These are phyloP conservation scores for Trametes cingulata DNA, from an alignment of 768 basidiomycete genomes.

Conservation along the genomic window DNA sequence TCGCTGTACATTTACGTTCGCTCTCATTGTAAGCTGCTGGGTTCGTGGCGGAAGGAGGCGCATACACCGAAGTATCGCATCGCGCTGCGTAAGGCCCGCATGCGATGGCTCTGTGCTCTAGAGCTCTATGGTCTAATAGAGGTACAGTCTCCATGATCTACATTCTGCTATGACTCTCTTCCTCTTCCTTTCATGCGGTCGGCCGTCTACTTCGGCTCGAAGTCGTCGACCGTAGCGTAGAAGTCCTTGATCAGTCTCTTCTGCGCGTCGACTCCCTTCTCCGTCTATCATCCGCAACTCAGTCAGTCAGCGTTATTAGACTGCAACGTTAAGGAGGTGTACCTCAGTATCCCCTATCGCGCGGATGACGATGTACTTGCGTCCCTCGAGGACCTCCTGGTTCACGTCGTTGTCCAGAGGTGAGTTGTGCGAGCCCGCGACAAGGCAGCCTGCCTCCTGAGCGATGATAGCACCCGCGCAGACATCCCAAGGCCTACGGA, in stretches of 20 bases:
- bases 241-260: slow-evolving; percentile 82
- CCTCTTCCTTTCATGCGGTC: background rate
- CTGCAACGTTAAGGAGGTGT: slow-evolving; percentile 21
- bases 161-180: background rate
- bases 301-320: background rate
- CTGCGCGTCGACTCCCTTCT: slow-evolving; percentile 72
- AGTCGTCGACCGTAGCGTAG: slow-evolving; percentile 78
- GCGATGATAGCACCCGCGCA: slow-evolving; percentile 90
- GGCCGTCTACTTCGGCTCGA: slow-evolving; percentile 47
- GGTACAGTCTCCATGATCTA: background rate
- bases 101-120: background rate
- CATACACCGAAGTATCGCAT: background rate
- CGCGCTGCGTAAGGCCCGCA: background rate
- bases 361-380: slow-evolving; percentile 80
- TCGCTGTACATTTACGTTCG: slow-evolving; percentile 18
- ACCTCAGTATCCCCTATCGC: slow-evolving; percentile 63
- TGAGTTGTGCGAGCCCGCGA: slow-evolving; percentile 64
- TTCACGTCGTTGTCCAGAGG: slow-evolving; percentile 52
- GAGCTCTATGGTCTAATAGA: slow-evolving; percentile 1
- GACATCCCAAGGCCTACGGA: slow-evolving; percentile 77
- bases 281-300: slow-evolving; percentile 39
- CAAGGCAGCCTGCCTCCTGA: slow-evolving; percentile 82
- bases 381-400: slow-evolving; percentile 69
- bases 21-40: slow-evolving; percentile 18
- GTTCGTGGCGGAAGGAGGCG: background rate